phyloP scores from a whole-genome alignment of 192 early-diverging fungal genomes.

The Funneliformis geosporum region DNA sequence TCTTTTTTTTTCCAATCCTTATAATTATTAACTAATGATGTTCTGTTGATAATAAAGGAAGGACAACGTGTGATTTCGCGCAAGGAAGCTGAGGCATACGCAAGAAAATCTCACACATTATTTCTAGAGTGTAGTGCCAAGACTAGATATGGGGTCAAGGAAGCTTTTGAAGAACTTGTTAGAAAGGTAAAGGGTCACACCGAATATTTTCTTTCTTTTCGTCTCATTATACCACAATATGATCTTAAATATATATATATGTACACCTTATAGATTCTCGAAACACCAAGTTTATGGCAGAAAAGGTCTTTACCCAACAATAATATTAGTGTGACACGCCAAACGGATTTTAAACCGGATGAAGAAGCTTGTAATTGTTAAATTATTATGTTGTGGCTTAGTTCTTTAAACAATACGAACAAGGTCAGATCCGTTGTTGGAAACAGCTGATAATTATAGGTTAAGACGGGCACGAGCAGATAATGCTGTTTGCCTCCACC shows the following conservation, averaged over 20 bases:
- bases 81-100: constrained; percentile 91
- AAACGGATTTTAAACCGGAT: neutral
- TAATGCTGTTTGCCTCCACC: too few relatives aligned
- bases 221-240: neutral
- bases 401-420: neutral
- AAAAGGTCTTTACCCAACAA: neutral
- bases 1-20: neutral
- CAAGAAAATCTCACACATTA: constrained; percentile 83
- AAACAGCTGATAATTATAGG: neutral
- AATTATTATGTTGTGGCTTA: neutral
- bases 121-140: constrained; percentile 98
- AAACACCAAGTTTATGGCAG: constrained; percentile 4
- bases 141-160: constrained; percentile 86
- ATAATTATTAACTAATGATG: neutral
- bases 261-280: neutral
- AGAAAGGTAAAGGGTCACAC: constrained; percentile 61
- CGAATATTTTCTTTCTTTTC: neutral
- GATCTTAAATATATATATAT: neutral
- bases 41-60: constrained; percentile 41
- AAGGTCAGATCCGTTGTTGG: neutral
- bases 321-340: neutral
- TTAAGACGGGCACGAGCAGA: neutral
- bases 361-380: neutral
- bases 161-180: constrained; percentile 94
- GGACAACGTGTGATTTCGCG: constrained; percentile 70